Evolutionary conservation across 768 basidiomycete species (phyloP).

Genomic region (Suillus luteus): DNA sequence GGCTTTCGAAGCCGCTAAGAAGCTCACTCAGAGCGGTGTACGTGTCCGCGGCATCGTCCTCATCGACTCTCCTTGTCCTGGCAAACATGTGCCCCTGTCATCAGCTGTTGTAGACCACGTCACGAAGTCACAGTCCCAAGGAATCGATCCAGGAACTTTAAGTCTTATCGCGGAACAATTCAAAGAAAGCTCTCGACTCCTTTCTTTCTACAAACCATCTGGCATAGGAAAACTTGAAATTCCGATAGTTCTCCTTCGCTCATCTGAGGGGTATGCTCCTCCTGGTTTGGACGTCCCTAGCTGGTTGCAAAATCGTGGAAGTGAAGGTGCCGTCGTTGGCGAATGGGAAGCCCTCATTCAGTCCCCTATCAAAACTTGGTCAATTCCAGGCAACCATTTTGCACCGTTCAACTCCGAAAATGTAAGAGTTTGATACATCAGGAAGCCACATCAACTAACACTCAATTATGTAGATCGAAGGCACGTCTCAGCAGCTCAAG

Average conservation of each 20-base stretch:
- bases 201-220: conserved; percentile 47
- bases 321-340: conserved; percentile 31
- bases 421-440: conserved; percentile 38
- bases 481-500: conserved; percentile 27
- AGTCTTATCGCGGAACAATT: conserved; percentile 51
- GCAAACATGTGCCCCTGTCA: conserved; percentile 53
- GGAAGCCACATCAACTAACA: background rate
- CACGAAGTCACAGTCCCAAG: conserved; percentile 35
- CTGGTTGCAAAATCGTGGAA: conserved; percentile 54
- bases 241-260: conserved; percentile 55
- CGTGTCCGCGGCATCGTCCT: conserved; percentile 58
- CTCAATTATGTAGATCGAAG: conserved; percentile 15
- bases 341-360: conserved; percentile 53
- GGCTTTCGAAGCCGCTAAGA: conserved; percentile 63
- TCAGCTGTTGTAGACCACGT: conserved; percentile 51
- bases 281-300: conserved; percentile 38
- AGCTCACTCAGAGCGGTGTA: conserved; percentile 43
- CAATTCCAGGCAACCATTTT: conserved; percentile 72
- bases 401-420: conserved; percentile 51
- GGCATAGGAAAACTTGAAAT: conserved; percentile 26
- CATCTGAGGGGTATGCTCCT: conserved; percentile 45
- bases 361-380: conserved; percentile 41
- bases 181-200: conserved; percentile 45
- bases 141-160: conserved; percentile 32
- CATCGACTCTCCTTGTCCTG: conserved; percentile 68